Evolutionary conservation across 129 eudicot genomes (phyloP).

Genomic region (Centrapalus pauciflorus): DNA sequence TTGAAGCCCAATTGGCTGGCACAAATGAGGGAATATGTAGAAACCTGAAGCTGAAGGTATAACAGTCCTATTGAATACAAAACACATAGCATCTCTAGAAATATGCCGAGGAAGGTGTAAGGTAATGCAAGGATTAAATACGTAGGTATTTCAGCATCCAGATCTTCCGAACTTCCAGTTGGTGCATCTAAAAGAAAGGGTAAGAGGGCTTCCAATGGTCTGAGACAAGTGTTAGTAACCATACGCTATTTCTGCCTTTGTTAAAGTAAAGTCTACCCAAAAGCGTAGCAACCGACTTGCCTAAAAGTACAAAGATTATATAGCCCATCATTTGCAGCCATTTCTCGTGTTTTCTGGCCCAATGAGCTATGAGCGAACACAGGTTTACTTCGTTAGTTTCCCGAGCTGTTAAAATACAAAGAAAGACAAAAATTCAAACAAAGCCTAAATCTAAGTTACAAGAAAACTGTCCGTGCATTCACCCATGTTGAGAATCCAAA

Average conservation of each 20-base stretch:
- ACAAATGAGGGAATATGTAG: conserved; percentile 33
- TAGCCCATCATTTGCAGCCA: conserved; percentile 31
- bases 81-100: conserved; percentile 18
- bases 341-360: conserved; percentile 14
- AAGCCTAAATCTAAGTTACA: too few species aligned
- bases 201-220: conserved; percentile 20
- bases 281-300: conserved; percentile 25
- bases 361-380: not conserved
- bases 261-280: conserved; percentile 38
- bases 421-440: not conserved
- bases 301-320: conserved; percentile 26
- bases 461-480: too few species aligned
- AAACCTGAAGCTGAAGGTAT: conserved; percentile 37
- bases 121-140: not conserved
- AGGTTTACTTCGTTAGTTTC: not conserved
- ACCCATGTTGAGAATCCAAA: not conserved
- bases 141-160: not conserved
- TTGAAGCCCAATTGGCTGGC: conserved; percentile 42
- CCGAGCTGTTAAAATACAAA: not conserved
- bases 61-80: conserved; percentile 33
- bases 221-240: conserved; percentile 32
- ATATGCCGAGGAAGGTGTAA: conserved; percentile 21
- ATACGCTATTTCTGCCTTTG: conserved; percentile 39
- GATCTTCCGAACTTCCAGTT: not conserved
- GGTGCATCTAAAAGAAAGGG: conserved; percentile 12